Conservation (phyloP, 176 grass and related monocot species). For the Ananas comosus region DNA sequence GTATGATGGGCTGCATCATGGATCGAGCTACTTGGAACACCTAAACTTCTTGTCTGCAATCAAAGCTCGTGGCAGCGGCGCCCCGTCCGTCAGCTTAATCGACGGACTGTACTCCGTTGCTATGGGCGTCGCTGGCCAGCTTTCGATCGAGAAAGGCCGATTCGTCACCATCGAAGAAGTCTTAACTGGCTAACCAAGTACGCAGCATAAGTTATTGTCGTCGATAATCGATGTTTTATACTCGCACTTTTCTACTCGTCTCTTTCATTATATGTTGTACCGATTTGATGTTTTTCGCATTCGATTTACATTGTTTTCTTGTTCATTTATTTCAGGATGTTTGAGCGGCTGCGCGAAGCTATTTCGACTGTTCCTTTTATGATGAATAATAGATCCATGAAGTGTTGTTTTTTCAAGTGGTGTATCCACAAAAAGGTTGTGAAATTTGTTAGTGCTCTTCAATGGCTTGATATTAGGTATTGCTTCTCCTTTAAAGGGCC, state of each 20-base stretch:
- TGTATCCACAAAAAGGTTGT: no score
- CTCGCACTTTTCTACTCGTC: neutral
- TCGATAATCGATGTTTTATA: neutral
- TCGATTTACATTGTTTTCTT: no score
- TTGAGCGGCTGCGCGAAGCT: no score
- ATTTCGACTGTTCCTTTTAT: no score
- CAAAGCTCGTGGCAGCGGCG: constrained; percentile 36
- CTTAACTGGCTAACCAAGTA: constrained; percentile 1
- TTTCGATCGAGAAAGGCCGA: constrained; percentile 54
- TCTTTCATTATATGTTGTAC: no score
- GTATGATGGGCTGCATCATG: constrained; percentile 89
- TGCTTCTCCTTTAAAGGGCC: no score
- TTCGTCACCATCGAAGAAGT: constrained; percentile 79
- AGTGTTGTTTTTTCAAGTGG: no score
- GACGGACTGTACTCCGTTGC: constrained; percentile 72
- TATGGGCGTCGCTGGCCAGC: constrained; percentile 58
- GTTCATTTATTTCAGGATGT: no score
- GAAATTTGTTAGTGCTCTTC: no score
- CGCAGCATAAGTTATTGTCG: neutral
- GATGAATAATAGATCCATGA: no score
- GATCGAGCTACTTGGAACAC: constrained; percentile 92
- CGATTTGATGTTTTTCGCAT: no score
- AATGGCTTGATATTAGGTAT: no score
- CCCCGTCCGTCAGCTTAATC: constrained; percentile 39
- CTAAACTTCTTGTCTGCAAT: constrained; percentile 69